These are phyloP conservation scores for Rugonectria rugulosa DNA, from an alignment of 2,329 filamentous ascomycete genomes.

Conservation along the genomic window DNA sequence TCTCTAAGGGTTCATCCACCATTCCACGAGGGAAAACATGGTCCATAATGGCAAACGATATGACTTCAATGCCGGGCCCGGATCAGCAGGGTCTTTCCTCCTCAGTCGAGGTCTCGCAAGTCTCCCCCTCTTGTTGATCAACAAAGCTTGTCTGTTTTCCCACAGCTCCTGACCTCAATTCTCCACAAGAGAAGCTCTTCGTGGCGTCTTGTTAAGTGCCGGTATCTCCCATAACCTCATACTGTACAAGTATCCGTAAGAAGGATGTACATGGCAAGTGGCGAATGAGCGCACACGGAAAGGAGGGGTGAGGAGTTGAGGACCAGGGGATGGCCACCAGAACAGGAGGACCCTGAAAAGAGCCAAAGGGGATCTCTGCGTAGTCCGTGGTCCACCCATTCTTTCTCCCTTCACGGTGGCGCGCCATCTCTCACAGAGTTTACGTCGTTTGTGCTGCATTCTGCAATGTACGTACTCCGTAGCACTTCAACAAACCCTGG, in stretches of 20 bases:
- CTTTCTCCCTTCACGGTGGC: neutral
- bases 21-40: neutral
- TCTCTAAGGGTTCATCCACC: neutral
- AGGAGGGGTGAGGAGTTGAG: conserved; percentile 18
- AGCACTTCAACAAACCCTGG: no score
- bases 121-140: neutral
- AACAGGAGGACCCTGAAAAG: conserved; percentile 26
- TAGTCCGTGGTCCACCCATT: no score
- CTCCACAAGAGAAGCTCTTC: neutral
- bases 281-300: conserved; percentile 1
- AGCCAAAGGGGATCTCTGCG: conserved; percentile 19
- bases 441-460: no score
- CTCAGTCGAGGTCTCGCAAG: conserved; percentile 15
- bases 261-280: conserved; percentile 2
- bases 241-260: no score
- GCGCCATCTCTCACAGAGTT: no score
- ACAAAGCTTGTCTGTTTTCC: conserved; percentile 8
- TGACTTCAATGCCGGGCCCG: conserved; percentile 31
- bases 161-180: neutral
- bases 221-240: neutral
- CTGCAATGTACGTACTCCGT: no score
- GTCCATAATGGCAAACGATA: conserved; percentile 8
- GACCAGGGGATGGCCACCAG: no score
- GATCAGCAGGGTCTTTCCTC: conserved; percentile 39
- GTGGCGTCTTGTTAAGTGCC: conserved; percentile 19